These are phyloP conservation scores for Alternaria burnsii DNA, from an alignment of 2,329 filamentous ascomycete species.

Conservation along the genomic window DNA sequence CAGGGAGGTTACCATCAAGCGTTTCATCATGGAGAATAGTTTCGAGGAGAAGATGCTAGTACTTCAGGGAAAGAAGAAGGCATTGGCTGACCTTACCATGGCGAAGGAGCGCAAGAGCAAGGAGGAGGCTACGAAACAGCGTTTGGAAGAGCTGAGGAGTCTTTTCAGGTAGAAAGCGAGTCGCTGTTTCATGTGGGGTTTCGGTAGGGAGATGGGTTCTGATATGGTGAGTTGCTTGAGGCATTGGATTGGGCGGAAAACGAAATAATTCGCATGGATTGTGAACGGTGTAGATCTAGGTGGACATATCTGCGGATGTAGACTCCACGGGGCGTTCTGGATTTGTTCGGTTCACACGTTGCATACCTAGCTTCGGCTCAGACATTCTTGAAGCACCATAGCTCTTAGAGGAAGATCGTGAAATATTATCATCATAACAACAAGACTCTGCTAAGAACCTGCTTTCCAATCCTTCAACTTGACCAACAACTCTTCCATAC, in stretches of 20 bases:
- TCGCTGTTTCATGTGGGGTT: neutral
- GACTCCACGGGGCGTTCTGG: neutral
- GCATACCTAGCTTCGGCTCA: neutral
- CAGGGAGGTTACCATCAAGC: constrained; percentile 83
- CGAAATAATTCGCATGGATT: neutral
- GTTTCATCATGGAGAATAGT: constrained; percentile 88
- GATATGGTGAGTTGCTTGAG: neutral
- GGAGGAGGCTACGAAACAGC: constrained; percentile 70
- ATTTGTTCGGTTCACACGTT: neutral
- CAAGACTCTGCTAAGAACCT: neutral
- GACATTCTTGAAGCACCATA: neutral
- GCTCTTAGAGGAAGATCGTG: neutral
- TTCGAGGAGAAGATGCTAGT: constrained; percentile 95
- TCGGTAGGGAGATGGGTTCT: neutral
- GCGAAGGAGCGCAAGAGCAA: constrained; percentile 62
- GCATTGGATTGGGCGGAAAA: neutral
- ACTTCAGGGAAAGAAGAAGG: constrained; percentile 91
- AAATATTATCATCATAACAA: neutral
- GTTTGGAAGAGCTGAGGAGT: constrained; percentile 67
- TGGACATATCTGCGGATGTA: neutral
- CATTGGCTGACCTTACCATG: constrained; percentile 80
- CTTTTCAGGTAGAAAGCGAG: constrained; percentile 57
- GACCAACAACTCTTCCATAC: constrained; percentile 31
- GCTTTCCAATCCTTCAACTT: constrained; percentile 25
- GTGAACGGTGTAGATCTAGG: neutral